Evolutionary conservation across 306 rosid genomes (phyloP).

Genomic region (Aeschynomene evenia): DNA sequence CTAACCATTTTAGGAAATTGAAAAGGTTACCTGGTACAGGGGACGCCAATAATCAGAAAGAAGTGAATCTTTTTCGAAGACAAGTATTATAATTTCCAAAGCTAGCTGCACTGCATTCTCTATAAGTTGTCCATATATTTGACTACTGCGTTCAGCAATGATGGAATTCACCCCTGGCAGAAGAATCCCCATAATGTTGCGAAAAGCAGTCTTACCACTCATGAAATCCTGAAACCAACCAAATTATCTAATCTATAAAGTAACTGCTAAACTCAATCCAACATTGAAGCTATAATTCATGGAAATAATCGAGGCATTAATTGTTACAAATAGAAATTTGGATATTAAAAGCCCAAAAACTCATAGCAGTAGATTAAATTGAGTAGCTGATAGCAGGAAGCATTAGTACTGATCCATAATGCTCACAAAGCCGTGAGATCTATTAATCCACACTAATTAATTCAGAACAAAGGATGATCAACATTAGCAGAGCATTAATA

Average conservation of each 20-base stretch:
- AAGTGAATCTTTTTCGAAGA: constrained; percentile 75
- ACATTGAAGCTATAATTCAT: neutral
- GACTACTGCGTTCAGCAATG: constrained; percentile 73
- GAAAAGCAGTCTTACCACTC: constrained; percentile 88
- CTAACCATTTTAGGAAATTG: neutral
- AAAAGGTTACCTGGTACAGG: constrained; percentile 67
- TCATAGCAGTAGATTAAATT: constrained; percentile 5
- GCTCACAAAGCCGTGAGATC: constrained; percentile 2
- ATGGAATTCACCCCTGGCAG: constrained; percentile 72
- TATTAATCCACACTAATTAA: constrained; percentile 3
- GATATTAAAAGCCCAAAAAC: constrained; percentile 7
- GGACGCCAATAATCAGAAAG: constrained; percentile 98
- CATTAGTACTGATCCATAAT: constrained; percentile 9
- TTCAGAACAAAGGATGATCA: constrained; percentile 17
- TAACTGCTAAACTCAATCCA: constrained; percentile 4
- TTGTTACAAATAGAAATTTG: neutral
- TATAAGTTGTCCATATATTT: constrained; percentile 74
- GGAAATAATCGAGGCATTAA: neutral
- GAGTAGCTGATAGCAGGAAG: neutral
- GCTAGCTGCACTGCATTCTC: constrained; percentile 92
- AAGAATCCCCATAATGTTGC: constrained; percentile 94
- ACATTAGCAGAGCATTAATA: neutral
- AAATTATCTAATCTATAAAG: neutral
- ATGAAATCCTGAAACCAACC: constrained; percentile 77
- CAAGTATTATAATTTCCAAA: constrained; percentile 79